These are phyloP conservation scores for Coemansia biformis DNA, from an alignment of 192 early-diverging fungal species.

Conservation along the genomic window DNA sequence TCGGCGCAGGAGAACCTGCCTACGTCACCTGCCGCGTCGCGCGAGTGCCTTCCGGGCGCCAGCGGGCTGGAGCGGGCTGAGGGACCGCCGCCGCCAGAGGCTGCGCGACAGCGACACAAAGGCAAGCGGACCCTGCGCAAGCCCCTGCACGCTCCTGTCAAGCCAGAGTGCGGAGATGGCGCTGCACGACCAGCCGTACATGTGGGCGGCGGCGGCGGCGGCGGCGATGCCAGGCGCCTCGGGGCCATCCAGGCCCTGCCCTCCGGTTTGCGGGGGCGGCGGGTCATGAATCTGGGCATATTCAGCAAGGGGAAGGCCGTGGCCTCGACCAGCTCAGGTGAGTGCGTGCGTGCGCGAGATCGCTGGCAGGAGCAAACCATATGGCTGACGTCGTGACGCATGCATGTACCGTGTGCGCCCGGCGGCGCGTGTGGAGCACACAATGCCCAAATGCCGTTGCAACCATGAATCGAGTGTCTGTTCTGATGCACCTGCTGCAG, in stretches of 20 bases:
- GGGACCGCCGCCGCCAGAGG: not conserved
- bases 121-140: slow-evolving; percentile 25
- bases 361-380: too few species aligned
- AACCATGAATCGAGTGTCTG: not conserved
- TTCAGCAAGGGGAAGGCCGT: slow-evolving; percentile 47
- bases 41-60: slow-evolving; percentile 1
- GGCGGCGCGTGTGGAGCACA: too few species aligned
- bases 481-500: not conserved
- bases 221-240: slow-evolving; percentile 7
- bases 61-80: not conserved
- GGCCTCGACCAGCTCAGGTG: slow-evolving; percentile 31
- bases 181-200: too few species aligned
- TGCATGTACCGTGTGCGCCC: not conserved
- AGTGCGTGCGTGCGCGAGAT: slow-evolving; percentile 7
- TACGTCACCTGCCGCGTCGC: slow-evolving; percentile 5
- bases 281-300: slow-evolving; percentile 23
- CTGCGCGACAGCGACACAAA: slow-evolving; percentile 5
- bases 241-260: slow-evolving; percentile 21
- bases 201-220: too few species aligned
- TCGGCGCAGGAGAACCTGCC: slow-evolving; percentile 24
- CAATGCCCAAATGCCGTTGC: too few species aligned
- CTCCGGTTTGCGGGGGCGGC: not conserved
- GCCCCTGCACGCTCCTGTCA: slow-evolving; percentile 4
- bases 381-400: too few species aligned
- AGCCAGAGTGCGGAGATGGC: not conserved